phyloP scores from a whole-genome alignment of 2,329 filamentous ascomycete genomes.

The Grosmannia clavigera region DNA sequence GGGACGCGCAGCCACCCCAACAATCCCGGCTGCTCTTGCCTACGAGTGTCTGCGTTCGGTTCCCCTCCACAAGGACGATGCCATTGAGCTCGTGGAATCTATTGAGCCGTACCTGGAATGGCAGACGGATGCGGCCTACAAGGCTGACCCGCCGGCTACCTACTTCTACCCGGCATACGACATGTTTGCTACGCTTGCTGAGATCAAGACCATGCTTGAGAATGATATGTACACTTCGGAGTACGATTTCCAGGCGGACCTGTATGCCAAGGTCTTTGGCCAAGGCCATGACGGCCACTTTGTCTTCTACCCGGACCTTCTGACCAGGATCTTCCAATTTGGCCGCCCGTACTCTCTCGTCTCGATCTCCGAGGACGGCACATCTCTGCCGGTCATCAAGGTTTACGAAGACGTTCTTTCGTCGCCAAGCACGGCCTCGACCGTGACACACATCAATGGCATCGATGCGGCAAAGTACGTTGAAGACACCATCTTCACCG shows the following conservation, averaged over 20 bases:
- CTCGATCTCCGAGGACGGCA: slow-evolving; percentile 23
- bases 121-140: slow-evolving; percentile 26
- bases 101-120: slow-evolving; percentile 28
- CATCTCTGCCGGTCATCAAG: slow-evolving; percentile 29
- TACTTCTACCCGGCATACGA: slow-evolving; percentile 27
- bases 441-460: slow-evolving; percentile 18
- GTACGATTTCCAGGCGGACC: slow-evolving; percentile 27
- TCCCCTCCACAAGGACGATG: slow-evolving; percentile 25
- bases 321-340: slow-evolving; percentile 25
- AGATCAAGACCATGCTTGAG: slow-evolving; percentile 19
- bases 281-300: slow-evolving; percentile 30
- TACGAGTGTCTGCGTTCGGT: slow-evolving; percentile 29
- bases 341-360: slow-evolving; percentile 26
- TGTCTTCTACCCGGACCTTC: slow-evolving; percentile 26
- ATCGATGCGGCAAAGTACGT: slow-evolving; percentile 23
- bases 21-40: slow-evolving; percentile 24
- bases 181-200: slow-evolving; percentile 22
- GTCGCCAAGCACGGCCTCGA: slow-evolving; percentile 9
- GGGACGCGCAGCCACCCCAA: slow-evolving; percentile 14
- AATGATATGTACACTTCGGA: slow-evolving; percentile 25
- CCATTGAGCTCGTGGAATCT: slow-evolving; percentile 25
- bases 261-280: slow-evolving; percentile 26
- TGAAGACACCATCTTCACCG: slow-evolving; percentile 26
- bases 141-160: slow-evolving; percentile 23
- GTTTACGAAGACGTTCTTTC: slow-evolving; percentile 25